Evolutionary conservation across 1,139 yeast species (phyloP), one percentile per base, ranked within the genome.

Genomic region (Protomyces pachydermus): DNA sequence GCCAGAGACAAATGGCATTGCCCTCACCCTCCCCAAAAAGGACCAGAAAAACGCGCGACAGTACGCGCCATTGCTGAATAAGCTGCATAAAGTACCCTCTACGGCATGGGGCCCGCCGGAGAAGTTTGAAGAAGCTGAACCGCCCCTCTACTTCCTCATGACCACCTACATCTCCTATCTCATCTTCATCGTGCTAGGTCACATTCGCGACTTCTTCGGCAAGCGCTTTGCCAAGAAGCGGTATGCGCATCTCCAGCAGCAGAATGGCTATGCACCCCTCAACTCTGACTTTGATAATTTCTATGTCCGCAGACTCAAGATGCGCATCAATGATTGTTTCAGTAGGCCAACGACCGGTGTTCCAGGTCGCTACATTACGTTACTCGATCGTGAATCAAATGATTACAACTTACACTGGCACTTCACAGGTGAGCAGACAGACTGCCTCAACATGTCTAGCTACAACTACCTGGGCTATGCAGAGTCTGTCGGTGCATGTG

Each of bases 391-490:
- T 70, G 78, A 80, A 50, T 81, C 91, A 16, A 79, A 80, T 53
- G 86, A 87, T 68, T 82, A 83, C 71, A 82, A 83, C 73, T 80
- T 72, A 75, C 78, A 79, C 69, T 89, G 82, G 73, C 80, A 82
- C 50, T 88, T 87, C 72, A 84, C 90, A 56, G 97, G 97, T 32
- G 80, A 84, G 16, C 80, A 86, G 3, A 82, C 83, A 9, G 87
- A 87, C 69, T 90, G 97, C 74, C 80, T 93, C 69, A 93, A 93
- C 73, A 81, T 95, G 69, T 86, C 96, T 1, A 87, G 96, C 1
- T 93, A 93, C 77, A 93, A 93, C 75, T 93, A 93, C 75, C 81
- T 93, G 68, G 99, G 99, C 0, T 93, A 95, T 77, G 98, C 97
- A 35, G 98, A 93, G 77, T 87, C 96, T 60, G 86, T 85, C 69